Conservation (phyloP, 495 filamentous ascomycete genomes). For the Neurospora africana region DNA sequence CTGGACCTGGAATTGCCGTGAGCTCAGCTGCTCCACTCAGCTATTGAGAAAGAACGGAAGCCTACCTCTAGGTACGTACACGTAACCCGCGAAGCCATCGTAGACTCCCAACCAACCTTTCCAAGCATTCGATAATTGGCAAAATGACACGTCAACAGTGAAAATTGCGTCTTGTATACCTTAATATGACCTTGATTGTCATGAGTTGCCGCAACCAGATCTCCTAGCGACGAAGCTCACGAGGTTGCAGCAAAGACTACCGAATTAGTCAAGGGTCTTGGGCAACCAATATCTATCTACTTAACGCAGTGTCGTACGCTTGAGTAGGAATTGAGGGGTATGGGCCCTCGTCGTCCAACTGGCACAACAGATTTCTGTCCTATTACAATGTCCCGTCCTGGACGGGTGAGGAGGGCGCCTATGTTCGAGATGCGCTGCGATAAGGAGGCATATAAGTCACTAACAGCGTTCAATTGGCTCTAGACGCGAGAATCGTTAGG, state of each 20-base stretch:
- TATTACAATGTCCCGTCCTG: too few species aligned
- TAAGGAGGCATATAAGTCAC: not conserved
- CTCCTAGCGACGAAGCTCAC: not conserved
- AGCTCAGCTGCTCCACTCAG: not conserved
- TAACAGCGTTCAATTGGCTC: not conserved
- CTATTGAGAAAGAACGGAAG: not conserved
- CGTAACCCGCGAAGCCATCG: not conserved
- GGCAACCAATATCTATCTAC: not conserved
- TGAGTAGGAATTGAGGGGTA: not conserved
- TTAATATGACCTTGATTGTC: not conserved
- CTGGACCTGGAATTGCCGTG: not conserved
- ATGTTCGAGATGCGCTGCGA: not conserved
- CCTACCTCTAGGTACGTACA: too few species aligned
- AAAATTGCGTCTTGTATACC: not conserved
- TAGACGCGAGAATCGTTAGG: not conserved
- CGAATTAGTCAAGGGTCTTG: not conserved
- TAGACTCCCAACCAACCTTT: not conserved
- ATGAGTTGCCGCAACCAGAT: not conserved
- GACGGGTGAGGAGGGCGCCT: not conserved
- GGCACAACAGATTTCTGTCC: too few species aligned
- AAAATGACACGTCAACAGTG: not conserved
- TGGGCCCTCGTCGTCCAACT: not conserved
- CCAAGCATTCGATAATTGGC: not conserved
- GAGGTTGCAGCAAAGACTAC: not conserved
- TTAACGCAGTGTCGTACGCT: not conserved